Conservation (phyloP, 2,329 filamentous ascomycete species). For the Aureobasidium sp. region DNA sequence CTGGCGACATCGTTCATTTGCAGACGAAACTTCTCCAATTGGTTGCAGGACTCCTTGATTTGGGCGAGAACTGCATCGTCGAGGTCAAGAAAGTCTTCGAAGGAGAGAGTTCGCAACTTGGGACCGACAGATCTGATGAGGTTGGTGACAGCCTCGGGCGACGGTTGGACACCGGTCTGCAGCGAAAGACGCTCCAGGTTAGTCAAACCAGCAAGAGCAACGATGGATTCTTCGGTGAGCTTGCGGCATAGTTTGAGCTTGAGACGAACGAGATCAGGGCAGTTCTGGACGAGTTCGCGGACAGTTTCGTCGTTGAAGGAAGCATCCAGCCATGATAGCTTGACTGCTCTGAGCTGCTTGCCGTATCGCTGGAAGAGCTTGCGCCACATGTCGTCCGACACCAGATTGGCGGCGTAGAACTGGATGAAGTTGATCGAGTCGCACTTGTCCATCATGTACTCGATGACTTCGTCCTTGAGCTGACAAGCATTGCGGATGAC, state of each 20-base stretch:
- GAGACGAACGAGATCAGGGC: conserved; percentile 60
- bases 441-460: conserved; percentile 68
- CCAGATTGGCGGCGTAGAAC: conserved; percentile 74
- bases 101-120: conserved; percentile 65
- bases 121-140: conserved; percentile 55
- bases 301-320: conserved; percentile 68
- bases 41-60: conserved; percentile 60
- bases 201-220: conserved; percentile 51
- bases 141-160: conserved; percentile 48
- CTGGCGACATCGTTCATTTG: conserved; percentile 67
- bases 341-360: conserved; percentile 54
- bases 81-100: conserved; percentile 57
- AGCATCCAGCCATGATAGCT: conserved; percentile 75
- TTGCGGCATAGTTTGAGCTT: conserved; percentile 77
- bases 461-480: conserved; percentile 75
- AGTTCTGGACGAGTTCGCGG: conserved; percentile 50
- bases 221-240: conserved; percentile 56
- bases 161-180: conserved; percentile 51
- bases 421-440: conserved; percentile 63
- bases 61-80: conserved; percentile 61
- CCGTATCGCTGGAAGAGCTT: conserved; percentile 60
- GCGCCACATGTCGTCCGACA: conserved; percentile 68
- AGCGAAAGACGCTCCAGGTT: conserved; percentile 68
- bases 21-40: conserved; percentile 69
- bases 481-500: conserved; percentile 81